These are phyloP conservation scores for Volvox carteri DNA, from an alignment of 163 green algal genomes.

Conservation along the genomic window DNA sequence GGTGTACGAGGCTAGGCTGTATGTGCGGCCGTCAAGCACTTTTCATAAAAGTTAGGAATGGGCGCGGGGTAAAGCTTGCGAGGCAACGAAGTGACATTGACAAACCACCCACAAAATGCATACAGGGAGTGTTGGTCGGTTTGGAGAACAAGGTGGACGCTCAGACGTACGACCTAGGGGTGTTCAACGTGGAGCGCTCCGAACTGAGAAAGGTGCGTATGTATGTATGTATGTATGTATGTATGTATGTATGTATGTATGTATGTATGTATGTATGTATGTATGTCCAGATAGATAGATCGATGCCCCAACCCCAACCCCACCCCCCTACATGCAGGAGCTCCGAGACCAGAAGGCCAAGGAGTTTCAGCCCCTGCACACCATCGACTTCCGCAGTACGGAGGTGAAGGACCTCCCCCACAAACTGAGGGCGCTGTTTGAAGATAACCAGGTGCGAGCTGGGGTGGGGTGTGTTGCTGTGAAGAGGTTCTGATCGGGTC, in stretches of 20 bases:
- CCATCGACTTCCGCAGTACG: conserved; percentile 40
- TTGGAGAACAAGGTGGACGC: conserved; percentile 50
- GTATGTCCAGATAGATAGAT: too few relatives aligned
- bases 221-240: background rate
- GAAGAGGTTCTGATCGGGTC: too few relatives aligned
- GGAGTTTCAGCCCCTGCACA: conserved; percentile 43
- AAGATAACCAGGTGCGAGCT: conserved; percentile 45
- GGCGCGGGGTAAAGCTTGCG: too few relatives aligned
- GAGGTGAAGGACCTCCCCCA: conserved; percentile 46
- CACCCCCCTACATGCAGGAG: conserved; percentile 14
- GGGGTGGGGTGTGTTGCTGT: background rate
- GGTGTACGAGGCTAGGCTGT: too few relatives aligned
- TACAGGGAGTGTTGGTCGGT: conserved; percentile 26
- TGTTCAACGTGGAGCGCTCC: conserved; percentile 46
- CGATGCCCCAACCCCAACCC: background rate
- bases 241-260: background rate
- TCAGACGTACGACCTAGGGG: conserved; percentile 46
- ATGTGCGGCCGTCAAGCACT: too few relatives aligned
- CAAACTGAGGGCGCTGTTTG: conserved; percentile 44
- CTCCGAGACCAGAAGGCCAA: conserved; percentile 51
- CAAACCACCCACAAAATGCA: too few relatives aligned
- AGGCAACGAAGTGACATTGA: too few relatives aligned
- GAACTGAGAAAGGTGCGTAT: conserved; percentile 41
- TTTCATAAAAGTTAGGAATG: too few relatives aligned
- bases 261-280: background rate